Evolutionary conservation across 1,284 basidiomycete genomes (phyloP), one percentile per base, ranked within the genome.

Genomic region (Ceratobasidium sp.): DNA sequence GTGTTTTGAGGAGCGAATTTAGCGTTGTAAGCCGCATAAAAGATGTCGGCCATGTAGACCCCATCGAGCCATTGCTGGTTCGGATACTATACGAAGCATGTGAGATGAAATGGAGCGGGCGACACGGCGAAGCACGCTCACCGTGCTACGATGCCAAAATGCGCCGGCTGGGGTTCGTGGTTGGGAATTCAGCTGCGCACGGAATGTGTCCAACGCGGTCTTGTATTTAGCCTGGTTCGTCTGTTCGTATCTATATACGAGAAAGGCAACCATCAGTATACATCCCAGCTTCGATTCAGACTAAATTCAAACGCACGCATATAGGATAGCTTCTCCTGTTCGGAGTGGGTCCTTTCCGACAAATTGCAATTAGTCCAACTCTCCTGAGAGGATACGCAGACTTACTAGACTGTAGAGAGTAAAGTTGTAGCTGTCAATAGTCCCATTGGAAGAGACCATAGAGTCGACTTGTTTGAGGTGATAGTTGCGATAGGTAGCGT

Each of bases 41-140:
- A 76, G 10, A 64, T 80, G 77, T 72, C 70, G 23, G 58, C 73
- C 73, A 74, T 74, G 34, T 74, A 74, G 14, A 71, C 26, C 2
- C 70, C 69, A 43, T 74, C 70, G 16, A 74, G 64, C 67, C 67
- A 70, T 70, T 70, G 67, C 32, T 70, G 67, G 53, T 70, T 70
- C 53, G 67, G 67, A 36, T 70, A 70, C 67, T 70, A 48, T 32
- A 30, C 6, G 41, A 48, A 30, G 2, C 21, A 23, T 6, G 36
- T 39, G 32, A 46, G 21, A 34, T 41, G 39, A 53, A 46, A 41
- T 21, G 41, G 3, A 46, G 41, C 12, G 39, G 21, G 57, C 34
- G 23, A 12, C 9, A 23, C n/a, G 21, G 18, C 18, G 8, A 46
- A n/a, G 16, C 26, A 18, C n/a, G 59, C 67, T 48, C 21, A 59